phyloP scores from a whole-genome alignment of 305 asterid species.

The Plantago rigida region DNA sequence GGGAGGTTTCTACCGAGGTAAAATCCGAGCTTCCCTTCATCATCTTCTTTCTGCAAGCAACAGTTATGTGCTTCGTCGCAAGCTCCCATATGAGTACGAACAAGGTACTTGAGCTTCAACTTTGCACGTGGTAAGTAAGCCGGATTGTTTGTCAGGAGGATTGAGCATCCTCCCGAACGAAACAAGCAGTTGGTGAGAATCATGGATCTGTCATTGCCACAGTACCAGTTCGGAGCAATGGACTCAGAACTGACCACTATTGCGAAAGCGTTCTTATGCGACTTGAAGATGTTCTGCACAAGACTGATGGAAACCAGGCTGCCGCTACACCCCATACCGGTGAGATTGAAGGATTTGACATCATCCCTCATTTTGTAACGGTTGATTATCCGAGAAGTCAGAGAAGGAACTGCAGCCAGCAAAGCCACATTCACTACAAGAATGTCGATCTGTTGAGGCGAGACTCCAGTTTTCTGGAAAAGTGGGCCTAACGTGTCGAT shows the following conservation, averaged over 20 bases:
- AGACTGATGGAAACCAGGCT: slow-evolving; percentile 32
- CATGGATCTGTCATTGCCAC: slow-evolving; percentile 36
- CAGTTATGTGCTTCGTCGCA: slow-evolving; percentile 29
- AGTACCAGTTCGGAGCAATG: slow-evolving; percentile 35
- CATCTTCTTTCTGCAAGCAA: slow-evolving; percentile 33
- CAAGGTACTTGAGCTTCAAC: slow-evolving; percentile 28
- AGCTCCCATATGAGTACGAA: slow-evolving; percentile 37
- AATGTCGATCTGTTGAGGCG: slow-evolving; percentile 34
- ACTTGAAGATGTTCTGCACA: slow-evolving; percentile 30
- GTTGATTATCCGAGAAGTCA: slow-evolving; percentile 28
- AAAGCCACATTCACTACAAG: slow-evolving; percentile 35
- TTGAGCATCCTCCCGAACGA: slow-evolving; percentile 37
- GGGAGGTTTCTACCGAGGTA: slow-evolving; percentile 32
- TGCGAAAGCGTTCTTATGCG: slow-evolving; percentile 30
- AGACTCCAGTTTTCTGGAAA: slow-evolving; percentile 28
- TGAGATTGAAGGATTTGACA: slow-evolving; percentile 31
- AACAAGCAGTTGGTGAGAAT: slow-evolving; percentile 39
- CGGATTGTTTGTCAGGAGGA: slow-evolving; percentile 31
- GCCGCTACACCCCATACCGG: slow-evolving; percentile 44
- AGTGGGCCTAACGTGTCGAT: slow-evolving; percentile 26
- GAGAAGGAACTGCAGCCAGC: slow-evolving; percentile 28
- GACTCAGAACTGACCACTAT: slow-evolving; percentile 35
- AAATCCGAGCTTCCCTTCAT: slow-evolving; percentile 28
- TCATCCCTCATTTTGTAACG: slow-evolving; percentile 39
- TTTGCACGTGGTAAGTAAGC: slow-evolving; percentile 22